Evolutionary conservation across 1,284 basidiomycete species (phyloP).

Genomic region (Rhodotorula sp.): DNA sequence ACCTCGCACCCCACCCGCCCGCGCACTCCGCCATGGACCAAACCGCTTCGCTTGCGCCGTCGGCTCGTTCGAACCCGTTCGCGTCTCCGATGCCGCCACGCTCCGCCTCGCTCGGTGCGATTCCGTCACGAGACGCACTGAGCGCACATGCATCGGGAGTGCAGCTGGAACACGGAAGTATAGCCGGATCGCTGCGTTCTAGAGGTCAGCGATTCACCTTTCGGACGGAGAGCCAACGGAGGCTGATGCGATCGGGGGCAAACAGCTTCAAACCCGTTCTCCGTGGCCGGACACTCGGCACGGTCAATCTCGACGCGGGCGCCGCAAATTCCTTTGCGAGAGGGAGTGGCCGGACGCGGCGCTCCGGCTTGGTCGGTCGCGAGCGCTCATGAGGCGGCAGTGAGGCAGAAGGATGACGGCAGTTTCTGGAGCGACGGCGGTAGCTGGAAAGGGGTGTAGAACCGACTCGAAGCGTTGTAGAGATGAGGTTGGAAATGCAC

Average conservation of each 20-base stretch:
- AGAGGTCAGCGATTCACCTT: too few relatives aligned
- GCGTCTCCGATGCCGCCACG: background rate
- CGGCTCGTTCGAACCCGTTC: conserved; percentile 1
- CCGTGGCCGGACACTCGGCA: background rate
- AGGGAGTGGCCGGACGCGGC: too few relatives aligned
- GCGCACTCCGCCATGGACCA: too few relatives aligned
- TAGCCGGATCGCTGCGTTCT: background rate
- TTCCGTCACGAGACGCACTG: background rate
- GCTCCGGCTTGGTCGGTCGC: too few relatives aligned
- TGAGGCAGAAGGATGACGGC: background rate
- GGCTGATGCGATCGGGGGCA: background rate
- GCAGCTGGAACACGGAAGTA: background rate
- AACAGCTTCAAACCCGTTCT: conserved; percentile 2
- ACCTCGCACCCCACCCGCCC: background rate
- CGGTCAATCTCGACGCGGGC: background rate
- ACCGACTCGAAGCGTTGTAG: background rate
- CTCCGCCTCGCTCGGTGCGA: too few relatives aligned
- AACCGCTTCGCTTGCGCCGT: background rate
- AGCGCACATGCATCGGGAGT: background rate
- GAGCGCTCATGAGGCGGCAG: too few relatives aligned
- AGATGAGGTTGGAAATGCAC: background rate
- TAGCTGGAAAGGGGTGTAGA: background rate
- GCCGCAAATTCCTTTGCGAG: background rate
- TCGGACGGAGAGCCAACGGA: background rate
- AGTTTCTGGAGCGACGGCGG: conserved; percentile 8